Evolutionary conservation across 2,329 filamentous ascomycete genomes (phyloP).

Genomic region (Diaporthe citriasiana): DNA sequence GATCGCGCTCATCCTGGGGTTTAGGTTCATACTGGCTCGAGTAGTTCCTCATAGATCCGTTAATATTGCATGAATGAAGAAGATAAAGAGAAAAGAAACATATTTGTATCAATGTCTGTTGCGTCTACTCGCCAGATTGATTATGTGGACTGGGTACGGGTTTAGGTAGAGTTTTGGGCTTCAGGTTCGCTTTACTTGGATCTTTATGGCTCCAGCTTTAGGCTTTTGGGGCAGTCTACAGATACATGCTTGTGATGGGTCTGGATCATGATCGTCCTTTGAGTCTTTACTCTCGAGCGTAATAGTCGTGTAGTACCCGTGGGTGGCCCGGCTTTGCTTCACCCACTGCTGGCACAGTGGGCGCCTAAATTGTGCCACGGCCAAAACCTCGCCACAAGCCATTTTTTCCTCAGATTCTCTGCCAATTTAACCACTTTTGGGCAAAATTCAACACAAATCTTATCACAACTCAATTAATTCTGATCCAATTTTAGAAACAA

Average conservation of each 20-base stretch:
- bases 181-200: too few species aligned
- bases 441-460: too few species aligned
- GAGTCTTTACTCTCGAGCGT: accelerated
- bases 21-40: constrained; percentile 23
- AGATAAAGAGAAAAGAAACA: neutral
- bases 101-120: neutral
- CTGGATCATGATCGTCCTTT: neutral
- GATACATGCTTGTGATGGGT: neutral
- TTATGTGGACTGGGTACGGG: neutral
- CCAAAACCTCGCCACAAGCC: too few species aligned
- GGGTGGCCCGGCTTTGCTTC: too few species aligned
- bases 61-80: constrained; percentile 26
- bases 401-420: too few species aligned
- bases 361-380: too few species aligned
- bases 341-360: too few species aligned
- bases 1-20: neutral
- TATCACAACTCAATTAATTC: too few species aligned
- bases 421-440: too few species aligned
- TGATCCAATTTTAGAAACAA: too few species aligned
- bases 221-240: neutral
- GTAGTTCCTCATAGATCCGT: constrained; percentile 16
- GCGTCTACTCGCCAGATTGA: neutral
- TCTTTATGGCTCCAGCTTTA: neutral
- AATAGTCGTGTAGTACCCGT: neutral
- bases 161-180: neutral